Conservation (phyloP, 305 asterid species). For the Fraxinus ornus region DNA sequence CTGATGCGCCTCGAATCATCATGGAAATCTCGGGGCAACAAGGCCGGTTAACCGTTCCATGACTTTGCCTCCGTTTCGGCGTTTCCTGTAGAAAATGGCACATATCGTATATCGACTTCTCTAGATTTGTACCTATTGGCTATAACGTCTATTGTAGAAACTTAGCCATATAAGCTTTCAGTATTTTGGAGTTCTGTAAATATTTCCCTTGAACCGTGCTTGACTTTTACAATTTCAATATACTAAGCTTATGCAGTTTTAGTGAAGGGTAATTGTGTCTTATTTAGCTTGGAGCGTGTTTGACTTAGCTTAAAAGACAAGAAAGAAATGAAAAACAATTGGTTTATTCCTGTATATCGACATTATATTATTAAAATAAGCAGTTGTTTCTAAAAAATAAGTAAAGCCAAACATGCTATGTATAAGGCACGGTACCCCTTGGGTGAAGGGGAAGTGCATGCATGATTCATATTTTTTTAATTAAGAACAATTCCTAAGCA, state of each 20-base stretch:
- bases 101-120: not conserved
- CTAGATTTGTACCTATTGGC: not conserved
- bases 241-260: not conserved
- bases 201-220: conserved; percentile 13
- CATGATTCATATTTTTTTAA: not conserved
- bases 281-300: not conserved
- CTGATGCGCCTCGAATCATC: conserved; percentile 53
- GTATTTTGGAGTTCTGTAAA: conserved; percentile 21
- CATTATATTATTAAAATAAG: not conserved
- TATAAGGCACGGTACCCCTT: not conserved
- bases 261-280: not conserved
- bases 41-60: conserved; percentile 45
- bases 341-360: not conserved
- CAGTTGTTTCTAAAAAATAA: not conserved
- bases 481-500: not conserved
- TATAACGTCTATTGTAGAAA: not conserved
- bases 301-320: not conserved
- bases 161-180: conserved; percentile 5
- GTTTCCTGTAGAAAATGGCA: not conserved
- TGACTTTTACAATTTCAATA: not conserved
- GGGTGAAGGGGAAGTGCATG: not conserved
- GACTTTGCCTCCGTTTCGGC: conserved; percentile 21
- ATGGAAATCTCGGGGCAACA: conserved; percentile 55
- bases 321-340: not conserved
- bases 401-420: not conserved